Evolutionary conservation across 176 grass and related monocot species (phyloP).

Genomic region (Oryza glaberrima): DNA sequence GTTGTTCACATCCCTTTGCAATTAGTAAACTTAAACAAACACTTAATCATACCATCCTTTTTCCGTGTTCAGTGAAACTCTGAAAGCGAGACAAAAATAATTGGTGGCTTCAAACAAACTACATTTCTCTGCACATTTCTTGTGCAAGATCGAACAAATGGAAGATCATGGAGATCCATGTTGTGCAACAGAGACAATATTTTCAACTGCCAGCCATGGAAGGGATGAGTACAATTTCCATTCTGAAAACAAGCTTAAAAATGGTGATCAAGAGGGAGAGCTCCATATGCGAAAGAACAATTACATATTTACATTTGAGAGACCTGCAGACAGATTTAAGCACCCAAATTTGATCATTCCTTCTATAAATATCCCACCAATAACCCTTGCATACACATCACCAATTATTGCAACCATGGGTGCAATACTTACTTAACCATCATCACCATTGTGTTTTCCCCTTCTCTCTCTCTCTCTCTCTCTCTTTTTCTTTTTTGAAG

Average conservation of each 20-base stretch:
- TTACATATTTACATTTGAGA: constrained; percentile 26
- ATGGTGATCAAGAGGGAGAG: neutral
- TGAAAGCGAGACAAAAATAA: constrained; percentile 25
- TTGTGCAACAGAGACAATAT: neutral
- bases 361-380: constrained; percentile 6
- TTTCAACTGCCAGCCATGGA: neutral
- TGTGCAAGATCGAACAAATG: neutral
- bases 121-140: neutral
- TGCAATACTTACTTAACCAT: constrained; percentile 18
- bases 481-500: too few species aligned
- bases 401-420: neutral
- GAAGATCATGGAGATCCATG: constrained; percentile 8
- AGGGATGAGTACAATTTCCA: neutral
- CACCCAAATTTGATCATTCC: constrained; percentile 19
- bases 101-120: neutral
- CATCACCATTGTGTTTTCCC: neutral
- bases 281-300: neutral
- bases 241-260: constrained; percentile 1
- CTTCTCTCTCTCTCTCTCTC: too few species aligned
- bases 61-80: neutral
- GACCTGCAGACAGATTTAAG: constrained; percentile 7
- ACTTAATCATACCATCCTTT: neutral
- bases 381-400: constrained; percentile 32
- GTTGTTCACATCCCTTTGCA: constrained; percentile 28
- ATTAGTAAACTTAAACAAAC: constrained; percentile 11